Conservation (phyloP, 768 basidiomycete species). For the Strobilomyces confusus region DNA sequence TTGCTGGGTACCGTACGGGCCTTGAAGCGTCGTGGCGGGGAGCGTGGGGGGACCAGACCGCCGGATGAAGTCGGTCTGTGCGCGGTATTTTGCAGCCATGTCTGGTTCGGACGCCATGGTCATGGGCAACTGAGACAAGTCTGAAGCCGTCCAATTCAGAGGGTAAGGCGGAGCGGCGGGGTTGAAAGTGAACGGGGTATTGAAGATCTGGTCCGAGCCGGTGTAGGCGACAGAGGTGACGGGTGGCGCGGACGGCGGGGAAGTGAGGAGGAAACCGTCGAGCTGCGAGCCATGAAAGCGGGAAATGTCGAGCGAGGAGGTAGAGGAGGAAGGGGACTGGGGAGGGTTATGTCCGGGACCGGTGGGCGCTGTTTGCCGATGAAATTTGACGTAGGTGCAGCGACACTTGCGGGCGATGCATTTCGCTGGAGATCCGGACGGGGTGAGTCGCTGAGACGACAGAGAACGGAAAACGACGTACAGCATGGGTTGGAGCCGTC, state of each 20-base stretch:
- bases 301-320: constrained; percentile 21
- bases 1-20: constrained; percentile 19
- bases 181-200: constrained; percentile 31
- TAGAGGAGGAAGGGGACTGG: constrained; percentile 32
- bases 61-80: constrained; percentile 43
- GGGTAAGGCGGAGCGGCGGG: constrained; percentile 19
- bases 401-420: constrained; percentile 65
- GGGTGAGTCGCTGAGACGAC: background rate
- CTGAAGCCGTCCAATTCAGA: constrained; percentile 15
- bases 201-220: constrained; percentile 26
- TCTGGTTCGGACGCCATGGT: constrained; percentile 32
- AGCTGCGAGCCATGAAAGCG: constrained; percentile 32
- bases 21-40: constrained; percentile 7
- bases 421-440: constrained; percentile 48
- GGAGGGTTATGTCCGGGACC: constrained; percentile 62
- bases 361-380: constrained; percentile 74
- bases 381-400: constrained; percentile 81
- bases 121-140: constrained; percentile 21
- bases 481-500: constrained; percentile 79
- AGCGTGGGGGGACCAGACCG: constrained; percentile 24
- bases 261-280: constrained; percentile 42
- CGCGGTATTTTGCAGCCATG: constrained; percentile 44
- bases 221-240: constrained; percentile 22
- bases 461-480: constrained; percentile 33
- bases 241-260: constrained; percentile 33